Base-by-base conservation (phyloP, 345 rosid species). In the Aquilaria malaccensis region DNA sequence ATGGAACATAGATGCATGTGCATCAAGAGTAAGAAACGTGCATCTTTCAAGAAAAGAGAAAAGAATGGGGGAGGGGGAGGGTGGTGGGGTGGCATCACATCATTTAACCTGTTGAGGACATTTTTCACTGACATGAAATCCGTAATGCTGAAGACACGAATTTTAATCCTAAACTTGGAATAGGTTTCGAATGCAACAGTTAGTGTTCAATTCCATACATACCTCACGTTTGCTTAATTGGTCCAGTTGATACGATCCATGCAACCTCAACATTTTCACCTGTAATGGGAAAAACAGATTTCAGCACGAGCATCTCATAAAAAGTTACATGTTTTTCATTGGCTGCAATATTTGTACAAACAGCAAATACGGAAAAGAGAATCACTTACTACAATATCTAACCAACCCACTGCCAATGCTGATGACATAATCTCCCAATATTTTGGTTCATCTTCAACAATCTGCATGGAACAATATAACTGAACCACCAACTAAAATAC, bases 181-280 rank as follows among this genome's bases (percentile, higher is more conserved):
- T 22, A 22, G 22, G n/a, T 55, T 30, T 46, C 54, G 33, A 13
- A 74, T 50, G 58, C 45, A 32, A 15, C 32, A 32, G 33, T 30
- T 45, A 50, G 46, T 32, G 33, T 68, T 67, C 50, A 72, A 57
- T 56, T 30, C 52, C 61, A 48, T 62, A 81, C 84, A 51, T 73
- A 90, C 97, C 99, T 90, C 97, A 63, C 95, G 86, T 69, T 66
- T 72, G 67, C 93, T 83, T 31, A 90, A 82, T 79, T 88, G 97
- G 81, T 94, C 97, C 69, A 94, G 74, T 59, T 73, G 95, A 75
- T 94, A 90, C 65, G 99, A 94, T 54, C 97, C 89, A 69, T 90
- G 99, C 62, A 90, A 78, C 64, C 85, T 85, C 77, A 90, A 65
- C 80, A 90, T 48, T 75, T 90, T 94, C 65, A 90, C 96, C 99